Evolutionary conservation across 768 basidiomycete genomes (phyloP).

Genomic region (Amanita thiersii): DNA sequence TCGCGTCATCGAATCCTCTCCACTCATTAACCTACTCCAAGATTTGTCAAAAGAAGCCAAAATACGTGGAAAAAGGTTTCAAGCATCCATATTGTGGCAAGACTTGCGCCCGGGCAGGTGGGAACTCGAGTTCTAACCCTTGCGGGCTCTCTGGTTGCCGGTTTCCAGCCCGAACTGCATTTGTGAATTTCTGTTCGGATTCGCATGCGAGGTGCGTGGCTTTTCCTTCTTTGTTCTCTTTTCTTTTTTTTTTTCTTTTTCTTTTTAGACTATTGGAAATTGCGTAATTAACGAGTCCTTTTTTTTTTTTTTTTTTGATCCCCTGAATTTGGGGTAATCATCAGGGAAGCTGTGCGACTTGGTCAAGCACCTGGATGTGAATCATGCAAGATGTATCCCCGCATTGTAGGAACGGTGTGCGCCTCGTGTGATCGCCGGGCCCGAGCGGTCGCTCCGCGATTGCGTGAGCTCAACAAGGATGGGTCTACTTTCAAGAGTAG

Average conservation of each 20-base stretch:
- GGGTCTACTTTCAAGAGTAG: conserved; percentile 44
- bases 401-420: conserved; percentile 37
- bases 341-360: conserved; percentile 43
- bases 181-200: conserved; percentile 50
- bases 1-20: neutral
- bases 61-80: conserved; percentile 52
- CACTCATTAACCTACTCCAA: conserved; percentile 14
- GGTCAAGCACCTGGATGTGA: conserved; percentile 43
- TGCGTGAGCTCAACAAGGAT: conserved; percentile 40
- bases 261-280: neutral
- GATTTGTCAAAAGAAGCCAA: conserved; percentile 54
- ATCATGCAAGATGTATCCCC: conserved; percentile 39
- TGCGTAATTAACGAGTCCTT: neutral
- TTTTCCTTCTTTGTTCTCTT: neutral
- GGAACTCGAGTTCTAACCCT: conserved; percentile 26
- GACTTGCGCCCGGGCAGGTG: conserved; percentile 46
- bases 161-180: conserved; percentile 38
- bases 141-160: conserved; percentile 47
- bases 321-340: conserved; percentile 5
- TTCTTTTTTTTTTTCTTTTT: neutral
- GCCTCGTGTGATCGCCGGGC: conserved; percentile 40
- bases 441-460: conserved; percentile 27
- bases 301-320: conserved; percentile 6
- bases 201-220: conserved; percentile 45
- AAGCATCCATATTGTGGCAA: conserved; percentile 55